phyloP scores from a whole-genome alignment of 2,329 filamentous ascomycete species.

The Gnomoniopsis sp. region DNA sequence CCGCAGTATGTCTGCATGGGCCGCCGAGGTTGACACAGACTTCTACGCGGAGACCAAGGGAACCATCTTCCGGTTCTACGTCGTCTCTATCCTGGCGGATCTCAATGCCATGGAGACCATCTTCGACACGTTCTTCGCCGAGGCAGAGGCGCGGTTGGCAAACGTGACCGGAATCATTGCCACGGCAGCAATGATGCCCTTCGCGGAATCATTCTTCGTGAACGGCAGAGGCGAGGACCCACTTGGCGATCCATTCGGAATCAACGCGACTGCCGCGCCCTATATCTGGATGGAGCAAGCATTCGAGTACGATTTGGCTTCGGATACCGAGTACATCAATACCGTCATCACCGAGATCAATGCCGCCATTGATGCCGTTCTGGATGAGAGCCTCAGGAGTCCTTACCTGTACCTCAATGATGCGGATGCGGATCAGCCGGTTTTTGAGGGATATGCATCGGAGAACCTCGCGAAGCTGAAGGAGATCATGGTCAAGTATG shows the following conservation, averaged over 20 bases:
- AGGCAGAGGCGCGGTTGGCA: not conserved
- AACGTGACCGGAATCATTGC: not conserved
- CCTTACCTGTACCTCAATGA: constrained; percentile 8
- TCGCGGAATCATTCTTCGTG: not conserved
- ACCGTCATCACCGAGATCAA: not conserved
- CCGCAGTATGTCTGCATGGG: not conserved
- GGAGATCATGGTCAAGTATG: constrained; percentile 14
- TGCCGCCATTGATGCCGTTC: not conserved
- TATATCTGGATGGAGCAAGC: constrained; percentile 2
- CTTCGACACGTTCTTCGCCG: constrained; percentile 5
- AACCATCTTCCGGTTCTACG: not conserved
- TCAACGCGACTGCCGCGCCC: constrained; percentile 1
- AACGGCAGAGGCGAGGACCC: not conserved
- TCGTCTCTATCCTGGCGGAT: constrained; percentile 2
- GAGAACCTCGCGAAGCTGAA: constrained; percentile 6
- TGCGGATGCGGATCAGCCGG: not conserved
- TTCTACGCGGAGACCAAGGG: not conserved
- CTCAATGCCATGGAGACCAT: constrained; percentile 1
- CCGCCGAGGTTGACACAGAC: not conserved
- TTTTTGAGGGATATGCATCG: constrained; percentile 1
- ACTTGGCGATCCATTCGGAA: not conserved
- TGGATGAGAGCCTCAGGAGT: constrained; percentile 1
- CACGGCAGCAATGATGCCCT: constrained; percentile 5
- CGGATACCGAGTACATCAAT: not conserved
- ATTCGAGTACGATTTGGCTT: not conserved